Evolutionary conservation across 805 yeast species (phyloP), one percentile per base, ranked within the genome.

Genomic region (Candida jianshihensis): DNA sequence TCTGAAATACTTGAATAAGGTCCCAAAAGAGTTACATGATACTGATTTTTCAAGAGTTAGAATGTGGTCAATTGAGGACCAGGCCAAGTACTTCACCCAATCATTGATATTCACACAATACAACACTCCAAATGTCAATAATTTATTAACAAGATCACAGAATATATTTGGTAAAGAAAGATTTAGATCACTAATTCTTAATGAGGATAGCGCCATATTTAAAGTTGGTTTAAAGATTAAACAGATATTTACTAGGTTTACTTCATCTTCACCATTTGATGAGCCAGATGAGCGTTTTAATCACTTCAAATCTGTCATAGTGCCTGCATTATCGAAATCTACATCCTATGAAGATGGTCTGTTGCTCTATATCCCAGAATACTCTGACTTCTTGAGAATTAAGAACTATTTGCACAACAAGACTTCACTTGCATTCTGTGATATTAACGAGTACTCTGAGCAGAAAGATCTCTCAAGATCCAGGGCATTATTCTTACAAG

Each of bases 11-110:
- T 47, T 88, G 38, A 88, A 89, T 59, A 64, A 70, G 38, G 75
- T 88, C 31, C 97, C 97, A 6, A 74, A 75, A 43, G 75, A 81
- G 34, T 78, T 83, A 44, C 88, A 78, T 44, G 82, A 78, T 39
- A 82, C 95, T 13, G 98, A 92, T 60, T 92, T 92, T 59, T 77
- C 92, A 39, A 72, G 98, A 47, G 80, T 92, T 26, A 72, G 96
- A 49, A 81, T 84, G 82, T 89, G 95, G 94, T 78, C 82, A 26
- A 79, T 92, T 44, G 89, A 92, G 51, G 94, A 86, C 43, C 79
- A 85, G 47, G 80, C 85, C 12, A 70, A 66, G 43, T 64, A 66
- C 35, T 67, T 90, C 37, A 73, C 96, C 19, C 98, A 92, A 60
- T 75, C 83, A 0, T 59, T 92, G 50, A 66, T 84, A 3, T 81